Base-by-base conservation (phyloP, 2,329 filamentous ascomycete species). In the Dothideomycetes sp. region DNA sequence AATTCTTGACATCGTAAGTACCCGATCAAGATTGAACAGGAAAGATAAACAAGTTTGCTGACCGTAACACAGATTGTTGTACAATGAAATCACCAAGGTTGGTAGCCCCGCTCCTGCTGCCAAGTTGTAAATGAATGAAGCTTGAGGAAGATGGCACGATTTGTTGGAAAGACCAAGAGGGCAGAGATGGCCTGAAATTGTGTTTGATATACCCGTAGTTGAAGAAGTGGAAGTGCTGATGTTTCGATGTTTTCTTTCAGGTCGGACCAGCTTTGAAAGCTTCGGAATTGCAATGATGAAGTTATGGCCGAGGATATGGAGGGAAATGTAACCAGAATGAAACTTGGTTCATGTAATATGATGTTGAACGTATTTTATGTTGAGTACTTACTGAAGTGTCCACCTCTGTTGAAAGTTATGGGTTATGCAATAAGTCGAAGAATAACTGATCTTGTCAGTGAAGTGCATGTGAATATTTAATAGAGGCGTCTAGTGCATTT, bases 1-100 rank as follows among this genome's bases (percentile, higher is more conserved):
- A 98, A 64, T 96, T 96, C 69, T 65, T 98, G 69, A 95, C 86
- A 49, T 70, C 73, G 80, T 85, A 70, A 73, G 81, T 67, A 41
- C 17, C 22, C 13, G 3, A 1, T 10, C 27, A 23, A 20, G 19
- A 12, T 42, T 25, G 31, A n/a, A n/a, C n/a, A n/a, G n/a, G n/a
- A 37, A 10, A 18, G 32, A 22, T 12, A 17, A 32, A 43, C 32
- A 36, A 25, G 31, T 29, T 46, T 32, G 13, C 45, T 52, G 37
- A 57, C 49, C 2, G 20, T n/a, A 18, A 20, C 38, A 20, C 47
- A 91, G 82, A 38, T 66, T 94, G 51, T 65, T 94, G 36, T 94
- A 94, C 65, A 84, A 89, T 54, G 84, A 91, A 63, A 91, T 93
- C 58, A 88, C 84, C 13, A 76, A 78, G 45, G 73, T 84, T 44